Conservation (phyloP, 257 asterid species). For the Agastache rugosa region DNA sequence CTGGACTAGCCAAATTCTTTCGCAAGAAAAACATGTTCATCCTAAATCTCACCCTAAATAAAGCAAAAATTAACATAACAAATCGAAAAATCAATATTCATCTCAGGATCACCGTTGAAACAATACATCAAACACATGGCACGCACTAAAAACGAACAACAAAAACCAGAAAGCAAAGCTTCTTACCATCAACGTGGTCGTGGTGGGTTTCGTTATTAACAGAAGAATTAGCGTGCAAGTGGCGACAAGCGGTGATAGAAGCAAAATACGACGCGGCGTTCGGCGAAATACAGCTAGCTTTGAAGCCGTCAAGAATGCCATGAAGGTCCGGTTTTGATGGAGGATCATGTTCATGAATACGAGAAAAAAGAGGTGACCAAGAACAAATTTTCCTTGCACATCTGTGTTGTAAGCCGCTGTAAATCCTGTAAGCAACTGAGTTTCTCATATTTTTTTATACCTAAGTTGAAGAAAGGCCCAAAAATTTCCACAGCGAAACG, state of each 20-base stretch:
- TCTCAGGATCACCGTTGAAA: constrained; percentile 16
- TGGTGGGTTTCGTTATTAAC: constrained; percentile 21
- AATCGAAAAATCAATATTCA: not conserved
- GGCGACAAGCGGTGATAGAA: constrained; percentile 38
- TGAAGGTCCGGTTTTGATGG: constrained; percentile 29
- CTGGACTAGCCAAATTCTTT: constrained; percentile 4
- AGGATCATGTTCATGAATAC: constrained; percentile 30
- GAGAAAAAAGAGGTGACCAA: constrained; percentile 33
- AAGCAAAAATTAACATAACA: not conserved
- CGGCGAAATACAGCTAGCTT: constrained; percentile 15
- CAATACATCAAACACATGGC: constrained; percentile 58
- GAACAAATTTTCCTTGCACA: constrained; percentile 1
- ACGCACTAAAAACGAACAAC: constrained; percentile 25
- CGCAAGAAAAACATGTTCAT: not conserved
- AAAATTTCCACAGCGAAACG: no score
- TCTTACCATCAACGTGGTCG: constrained; percentile 36
- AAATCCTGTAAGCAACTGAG: constrained; percentile 24
- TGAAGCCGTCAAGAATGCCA: constrained; percentile 20
- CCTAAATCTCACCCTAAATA: not conserved
- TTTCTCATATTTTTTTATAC: constrained; percentile 46
- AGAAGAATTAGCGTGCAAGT: constrained; percentile 42
- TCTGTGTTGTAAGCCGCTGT: constrained; percentile 27
- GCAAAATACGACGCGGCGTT: constrained; percentile 41
- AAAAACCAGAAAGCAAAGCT: not conserved
- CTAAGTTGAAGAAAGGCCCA: no score